Evolutionary conservation across 1,284 basidiomycete genomes (phyloP).

Genomic region (Ganoderma meredithae): DNA sequence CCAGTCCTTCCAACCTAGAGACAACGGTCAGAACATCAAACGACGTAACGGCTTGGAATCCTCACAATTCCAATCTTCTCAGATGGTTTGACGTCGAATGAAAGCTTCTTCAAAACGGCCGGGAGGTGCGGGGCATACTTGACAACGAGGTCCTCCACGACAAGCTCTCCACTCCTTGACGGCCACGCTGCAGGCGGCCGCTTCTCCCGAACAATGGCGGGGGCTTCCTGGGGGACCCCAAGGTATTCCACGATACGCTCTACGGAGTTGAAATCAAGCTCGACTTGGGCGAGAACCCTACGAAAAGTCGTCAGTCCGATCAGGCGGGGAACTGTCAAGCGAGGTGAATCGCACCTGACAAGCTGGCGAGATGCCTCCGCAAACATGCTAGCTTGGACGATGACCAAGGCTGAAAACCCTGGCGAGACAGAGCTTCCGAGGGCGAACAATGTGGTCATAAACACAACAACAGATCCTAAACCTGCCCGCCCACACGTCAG

Average conservation of each 20-base stretch:
- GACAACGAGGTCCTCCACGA: constrained; percentile 72
- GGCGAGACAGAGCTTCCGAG: constrained; percentile 70
- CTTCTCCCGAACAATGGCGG: constrained; percentile 61
- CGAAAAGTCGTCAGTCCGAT: constrained; percentile 5
- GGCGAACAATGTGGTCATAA: constrained; percentile 76
- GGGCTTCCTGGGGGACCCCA: constrained; percentile 79
- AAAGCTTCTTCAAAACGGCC: constrained; percentile 70
- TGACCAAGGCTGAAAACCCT: constrained; percentile 83
- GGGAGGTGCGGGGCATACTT: constrained; percentile 81
- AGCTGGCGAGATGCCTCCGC: constrained; percentile 73
- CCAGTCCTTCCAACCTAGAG: constrained; percentile 69
- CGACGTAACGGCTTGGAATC: neutral
- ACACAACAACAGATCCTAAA: constrained; percentile 80
- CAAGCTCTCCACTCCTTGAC: constrained; percentile 61
- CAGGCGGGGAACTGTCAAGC: neutral
- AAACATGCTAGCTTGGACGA: constrained; percentile 78
- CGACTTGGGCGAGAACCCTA: constrained; percentile 70
- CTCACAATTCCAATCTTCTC: constrained; percentile 81
- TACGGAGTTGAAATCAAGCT: constrained; percentile 81
- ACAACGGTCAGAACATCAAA: neutral
- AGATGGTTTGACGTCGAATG: constrained; percentile 73
- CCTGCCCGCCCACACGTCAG: constrained; percentile 45
- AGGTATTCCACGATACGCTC: constrained; percentile 88
- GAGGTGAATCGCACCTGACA: constrained; percentile 54
- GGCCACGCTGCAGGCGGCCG: constrained; percentile 84